A percentile compares a stretch with the other conserved stretches of the same genome.
phyloP scores from a whole-genome alignment of 257 asterid species.

The Capsicum rhomboideum region DNA sequence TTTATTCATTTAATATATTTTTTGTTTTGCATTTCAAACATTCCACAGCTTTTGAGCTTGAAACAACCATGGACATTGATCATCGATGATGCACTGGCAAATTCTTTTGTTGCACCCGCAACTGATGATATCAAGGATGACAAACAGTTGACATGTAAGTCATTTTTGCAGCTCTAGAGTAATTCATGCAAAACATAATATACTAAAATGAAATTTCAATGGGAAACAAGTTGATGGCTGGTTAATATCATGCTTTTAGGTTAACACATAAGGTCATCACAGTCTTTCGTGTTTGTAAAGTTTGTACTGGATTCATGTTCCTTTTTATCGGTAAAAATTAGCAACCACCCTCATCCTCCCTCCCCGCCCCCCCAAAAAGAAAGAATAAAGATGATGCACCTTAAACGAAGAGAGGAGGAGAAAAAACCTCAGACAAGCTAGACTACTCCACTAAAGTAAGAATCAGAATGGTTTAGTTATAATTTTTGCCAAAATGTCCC shows the following conservation, averaged over 20 bases:
- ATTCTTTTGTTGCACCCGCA: constrained; percentile 83
- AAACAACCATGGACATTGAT: constrained; percentile 84
- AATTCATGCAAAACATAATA: neutral
- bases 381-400: neutral
- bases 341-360: neutral
- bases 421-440: neutral
- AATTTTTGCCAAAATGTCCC: neutral
- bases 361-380: neutral
- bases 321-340: neutral
- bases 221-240: neutral
- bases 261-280: neutral
- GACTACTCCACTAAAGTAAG: neutral
- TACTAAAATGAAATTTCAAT: neutral
- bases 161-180: neutral
- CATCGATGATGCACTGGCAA: constrained; percentile 80
- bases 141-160: constrained; percentile 62
- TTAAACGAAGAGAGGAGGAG: neutral
- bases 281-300: neutral
- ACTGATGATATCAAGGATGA: constrained; percentile 72
- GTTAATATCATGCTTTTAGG: neutral
- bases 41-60: constrained; percentile 59
- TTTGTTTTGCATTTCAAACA: neutral
- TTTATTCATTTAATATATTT: neutral
- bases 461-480: neutral
- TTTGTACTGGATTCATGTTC: neutral